Base-by-base conservation (phyloP, 1,284 basidiomycete genomes). In the Golubevia pallescens region DNA sequence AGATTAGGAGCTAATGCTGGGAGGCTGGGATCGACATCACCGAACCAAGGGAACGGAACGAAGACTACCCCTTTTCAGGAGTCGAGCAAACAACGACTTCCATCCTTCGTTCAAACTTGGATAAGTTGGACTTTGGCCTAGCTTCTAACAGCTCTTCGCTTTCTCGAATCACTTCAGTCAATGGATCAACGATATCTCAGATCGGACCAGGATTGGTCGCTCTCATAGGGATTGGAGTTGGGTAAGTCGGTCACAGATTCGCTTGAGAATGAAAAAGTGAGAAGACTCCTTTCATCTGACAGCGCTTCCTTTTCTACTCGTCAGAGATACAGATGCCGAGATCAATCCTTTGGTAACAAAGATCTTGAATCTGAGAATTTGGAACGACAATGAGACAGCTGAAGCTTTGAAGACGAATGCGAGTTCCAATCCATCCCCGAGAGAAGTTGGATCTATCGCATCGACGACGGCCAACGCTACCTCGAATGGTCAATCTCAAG, bases 151-250 rank as follows among this genome's bases (percentile, higher is more conserved):
- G n/a, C n/a, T n/a, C n/a, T n/a, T n/a, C n/a, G n/a, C n/a, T n/a
- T n/a, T n/a, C n/a, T n/a, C n/a, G n/a, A n/a, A n/a, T n/a, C n/a
- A n/a, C n/a, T n/a, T n/a, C n/a, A 81, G 81, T 82, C 23, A 71
- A 79, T 55, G 80, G 80, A 42, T 64, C 78, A 58, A 70, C 71
- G 14, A 74, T 84, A 2, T 79, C 76, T 23, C 67, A 68, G 58
- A 82, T 82, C 20, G 80, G 80, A 1, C 81, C 78, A 1, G 81
- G 81, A 13, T 72, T 84, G 21, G 72, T 84, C 5, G 81, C 78
- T 0, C 68, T 84, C 19, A 74, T 84, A 24, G 81, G 81, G 20
- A 70, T 84, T 19, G 73, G 68, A 6, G 70, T 66, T 14, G 66
- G 64, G n/a, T 66, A 23, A 7, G 64, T 63, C 20, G 60, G 56